These are phyloP conservation scores for Castanea crenata DNA, from an alignment of 306 rosid genomes.

Conservation along the genomic window DNA sequence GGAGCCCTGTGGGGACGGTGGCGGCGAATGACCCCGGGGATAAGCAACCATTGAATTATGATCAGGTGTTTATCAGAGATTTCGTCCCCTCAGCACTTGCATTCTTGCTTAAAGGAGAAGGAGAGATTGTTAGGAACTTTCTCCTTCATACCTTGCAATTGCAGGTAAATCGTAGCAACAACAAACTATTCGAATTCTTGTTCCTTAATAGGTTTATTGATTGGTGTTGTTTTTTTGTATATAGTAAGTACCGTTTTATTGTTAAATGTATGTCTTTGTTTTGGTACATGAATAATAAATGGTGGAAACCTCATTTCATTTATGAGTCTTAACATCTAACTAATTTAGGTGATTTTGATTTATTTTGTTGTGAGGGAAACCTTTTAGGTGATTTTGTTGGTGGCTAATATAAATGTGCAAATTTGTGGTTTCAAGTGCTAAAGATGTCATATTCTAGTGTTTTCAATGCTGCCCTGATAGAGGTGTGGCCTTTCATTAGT, in stretches of 20 bases:
- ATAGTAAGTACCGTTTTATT: not conserved
- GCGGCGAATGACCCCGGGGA: conserved; percentile 74
- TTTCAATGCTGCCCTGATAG: not conserved
- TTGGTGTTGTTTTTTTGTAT: not conserved
- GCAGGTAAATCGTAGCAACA: conserved; percentile 52
- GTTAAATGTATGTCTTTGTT: not conserved
- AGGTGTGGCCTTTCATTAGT: not conserved
- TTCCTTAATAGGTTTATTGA: not conserved
- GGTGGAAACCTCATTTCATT: not conserved
- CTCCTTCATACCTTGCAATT: conserved; percentile 90
- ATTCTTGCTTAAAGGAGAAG: conserved; percentile 88
- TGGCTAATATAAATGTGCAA: not conserved
- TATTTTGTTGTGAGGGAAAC: not conserved
- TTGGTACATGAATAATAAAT: not conserved
- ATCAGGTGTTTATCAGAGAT: conserved; percentile 90
- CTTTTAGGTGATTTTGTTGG: not conserved
- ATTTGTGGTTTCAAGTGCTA: not conserved
- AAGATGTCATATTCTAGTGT: not conserved
- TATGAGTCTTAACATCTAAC: not conserved
- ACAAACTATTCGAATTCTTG: not conserved
- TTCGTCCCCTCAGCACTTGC: conserved; percentile 90
- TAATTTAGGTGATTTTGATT: not conserved
- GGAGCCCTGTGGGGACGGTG: conserved; percentile 79
- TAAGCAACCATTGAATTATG: conserved; percentile 67
- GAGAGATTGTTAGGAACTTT: conserved; percentile 80